Conservation (phyloP, 441 rosid genomes). For the Gossypium gossypioides region DNA sequence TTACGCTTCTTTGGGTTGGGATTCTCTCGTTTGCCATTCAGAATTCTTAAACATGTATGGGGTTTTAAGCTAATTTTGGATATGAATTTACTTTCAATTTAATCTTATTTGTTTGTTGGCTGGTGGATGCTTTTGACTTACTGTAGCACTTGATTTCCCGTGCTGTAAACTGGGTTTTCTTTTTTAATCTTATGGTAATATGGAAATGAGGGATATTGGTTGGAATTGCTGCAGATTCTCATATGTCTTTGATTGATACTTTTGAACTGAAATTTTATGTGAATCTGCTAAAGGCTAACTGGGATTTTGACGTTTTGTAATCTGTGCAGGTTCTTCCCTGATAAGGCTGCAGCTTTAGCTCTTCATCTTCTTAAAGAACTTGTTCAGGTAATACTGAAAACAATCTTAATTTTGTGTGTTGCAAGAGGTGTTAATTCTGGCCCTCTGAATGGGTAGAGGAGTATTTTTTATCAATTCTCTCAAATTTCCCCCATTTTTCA, state of each 20-base stretch:
- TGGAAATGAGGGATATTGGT: not conserved
- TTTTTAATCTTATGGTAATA: not conserved
- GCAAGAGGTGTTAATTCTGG: not conserved
- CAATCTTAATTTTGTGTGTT: not conserved
- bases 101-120: not conserved
- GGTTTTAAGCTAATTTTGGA: not conserved
- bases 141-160: not conserved
- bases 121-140: not conserved
- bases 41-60: conserved; percentile 66
- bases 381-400: conserved; percentile 36
- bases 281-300: not conserved
- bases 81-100: not conserved
- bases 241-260: not conserved
- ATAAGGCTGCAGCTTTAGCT: conserved; percentile 61
- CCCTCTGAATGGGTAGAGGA: not conserved
- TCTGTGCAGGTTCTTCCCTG: conserved; percentile 72
- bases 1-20: conserved; percentile 58
- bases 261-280: not conserved
- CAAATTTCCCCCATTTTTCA: not conserved
- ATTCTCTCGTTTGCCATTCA: conserved; percentile 77
- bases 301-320: conserved; percentile 17
- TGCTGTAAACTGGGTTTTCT: not conserved
- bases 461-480: not conserved
- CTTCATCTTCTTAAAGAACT: conserved; percentile 47
- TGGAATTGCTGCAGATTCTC: not conserved